phyloP scores from a whole-genome alignment of 2,329 filamentous ascomycete species.

The Kalaharituber pfeilii region DNA sequence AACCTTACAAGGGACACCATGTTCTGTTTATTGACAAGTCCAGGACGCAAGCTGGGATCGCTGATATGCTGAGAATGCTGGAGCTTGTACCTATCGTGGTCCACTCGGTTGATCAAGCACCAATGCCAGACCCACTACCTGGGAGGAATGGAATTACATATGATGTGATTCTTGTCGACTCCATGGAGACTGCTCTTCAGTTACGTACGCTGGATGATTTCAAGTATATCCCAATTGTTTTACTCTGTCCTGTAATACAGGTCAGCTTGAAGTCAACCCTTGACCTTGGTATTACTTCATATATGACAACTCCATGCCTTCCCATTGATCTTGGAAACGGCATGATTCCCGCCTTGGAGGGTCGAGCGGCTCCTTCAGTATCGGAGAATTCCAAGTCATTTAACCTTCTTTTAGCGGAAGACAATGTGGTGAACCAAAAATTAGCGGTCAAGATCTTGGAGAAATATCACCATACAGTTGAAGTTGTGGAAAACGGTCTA shows the following conservation, averaged over 20 bases:
- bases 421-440: constrained; percentile 94
- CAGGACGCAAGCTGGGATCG: constrained; percentile 56
- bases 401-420: constrained; percentile 85
- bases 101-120: constrained; percentile 52
- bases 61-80: constrained; percentile 58
- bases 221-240: constrained; percentile 92
- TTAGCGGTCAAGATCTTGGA: constrained; percentile 92
- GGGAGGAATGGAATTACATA: constrained; percentile 44
- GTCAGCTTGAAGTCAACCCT: constrained; percentile 86
- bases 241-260: constrained; percentile 73
- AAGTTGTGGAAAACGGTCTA: constrained; percentile 84
- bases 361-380: constrained; percentile 73
- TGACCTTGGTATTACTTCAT: constrained; percentile 92
- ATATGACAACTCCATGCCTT: constrained; percentile 93
- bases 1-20: constrained; percentile 80
- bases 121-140: constrained; percentile 33
- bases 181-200: constrained; percentile 72
- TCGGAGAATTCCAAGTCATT: constrained; percentile 91
- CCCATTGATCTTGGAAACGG: constrained; percentile 90
- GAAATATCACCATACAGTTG: constrained; percentile 85
- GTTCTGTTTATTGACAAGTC: constrained; percentile 92
- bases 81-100: constrained; percentile 71
- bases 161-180: constrained; percentile 91
- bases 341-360: constrained; percentile 88
- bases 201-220: constrained; percentile 81